Base-by-base conservation (phyloP, 2,329 filamentous ascomycete species). In the Penicillium occitanis region DNA sequence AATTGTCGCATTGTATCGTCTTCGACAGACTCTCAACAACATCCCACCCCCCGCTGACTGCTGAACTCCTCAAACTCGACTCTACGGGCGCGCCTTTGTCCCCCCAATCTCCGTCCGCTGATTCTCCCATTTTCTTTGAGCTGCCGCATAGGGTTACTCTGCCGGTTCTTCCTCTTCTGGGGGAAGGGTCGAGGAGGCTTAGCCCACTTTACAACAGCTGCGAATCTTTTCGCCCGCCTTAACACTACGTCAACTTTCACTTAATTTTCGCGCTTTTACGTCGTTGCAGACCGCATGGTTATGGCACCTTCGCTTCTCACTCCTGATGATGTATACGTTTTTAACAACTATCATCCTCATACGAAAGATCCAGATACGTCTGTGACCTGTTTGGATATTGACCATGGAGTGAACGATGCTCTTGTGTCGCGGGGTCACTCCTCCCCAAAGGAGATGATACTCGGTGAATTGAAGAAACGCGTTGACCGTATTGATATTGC, bases 131-230 rank as follows among this genome's bases (percentile, higher is more conserved):
- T 86, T 82, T 82, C 83, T 81, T 82, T 87, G 91, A 96, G 92
- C 94, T 98, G 95, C 95, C 95, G 95, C 94, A 99, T 99, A 98
- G 92, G 91, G 96, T 91, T 89, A 88, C 88, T 90, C 90, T 88
- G 88, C 87, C 89, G 91, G 91, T 93, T 96, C 94, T 98, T 98
- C 94, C 93, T 97, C 94, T 95, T 85, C 85, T 84, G 82, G 94
- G 93, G 95, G 95, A 94, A 96, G 95, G 95, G 92, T 97, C 93
- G 91, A 92, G 91, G 90, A 94, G 92, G 90, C 92, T 91, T 92
- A 91, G 92, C 90, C 91, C 91, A 88, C 89, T 90, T 87, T 90
- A 86, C 86, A 86, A 91, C 87, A 92, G 90, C 89, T 90, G 92
- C 87, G 91, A 92, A 85, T 91, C 90, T 83, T 96, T 93, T 85